Evolutionary conservation across 768 basidiomycete genomes (phyloP), one percentile per base, ranked within the genome.

Genomic region (Amanita molliuscula): DNA sequence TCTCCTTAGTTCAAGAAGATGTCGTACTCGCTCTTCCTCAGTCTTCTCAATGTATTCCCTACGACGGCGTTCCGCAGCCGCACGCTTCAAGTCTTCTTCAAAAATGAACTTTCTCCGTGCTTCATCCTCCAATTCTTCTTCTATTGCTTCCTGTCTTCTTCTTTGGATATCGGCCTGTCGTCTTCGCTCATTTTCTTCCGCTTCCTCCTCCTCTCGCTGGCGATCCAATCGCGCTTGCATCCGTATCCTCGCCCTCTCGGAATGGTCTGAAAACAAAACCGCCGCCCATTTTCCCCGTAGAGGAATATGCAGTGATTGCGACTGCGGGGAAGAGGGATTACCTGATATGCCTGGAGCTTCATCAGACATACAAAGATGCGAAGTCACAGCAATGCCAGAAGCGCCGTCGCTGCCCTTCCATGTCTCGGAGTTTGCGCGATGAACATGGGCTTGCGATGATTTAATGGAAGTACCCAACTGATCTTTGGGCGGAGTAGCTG

Each of bases 1-100:
- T 56, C 67, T 78, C 54, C 67, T 71, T 53, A 75, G 71, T 55
- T 67, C 72, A n/a, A 78, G 61, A 48, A 78, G 74, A 36, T 48
- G 56, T 9, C 60, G 62, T 37, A 65, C 70, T 31, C 61, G 58
- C 43, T 78, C 74, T 44, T 83, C 81, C 44, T 70, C 67, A 37
- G 69, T 68, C 55, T 63, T 63, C 55, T 73, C 73, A 54, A 66
- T 41, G 52, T 61, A 56, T 46, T 67, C 73, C 55, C 57, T 71
- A 58, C 61, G 59, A 56, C 63, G 67, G 45, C 66, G 67, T 54
- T 67, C 67, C 37, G 56, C 62, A 48, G 63, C 63, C 48, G 68
- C 67, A 51, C 56, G 61, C 29, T 60, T 61, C 4, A 75, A 55
- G 55, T 76, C 73, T 55, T 66, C 59, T 56, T 74, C 71, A 16